Evolutionary conservation across 805 yeast species (phyloP), one percentile per base, ranked within the genome.

Genomic region (Yamadazyma paraphyllophila): DNA sequence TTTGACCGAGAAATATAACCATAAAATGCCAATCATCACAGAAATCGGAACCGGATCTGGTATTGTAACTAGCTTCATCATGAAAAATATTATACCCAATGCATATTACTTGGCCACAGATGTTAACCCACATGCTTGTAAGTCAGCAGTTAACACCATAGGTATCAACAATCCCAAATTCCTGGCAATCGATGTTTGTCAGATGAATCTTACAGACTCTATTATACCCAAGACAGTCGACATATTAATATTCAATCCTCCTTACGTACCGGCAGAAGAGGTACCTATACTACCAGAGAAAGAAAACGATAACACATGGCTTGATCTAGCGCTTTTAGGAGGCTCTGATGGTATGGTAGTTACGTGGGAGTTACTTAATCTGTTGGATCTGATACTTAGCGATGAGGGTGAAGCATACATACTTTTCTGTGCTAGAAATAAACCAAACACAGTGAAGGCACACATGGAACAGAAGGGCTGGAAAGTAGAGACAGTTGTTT

Each of bases 11-110:
- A 52, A 50, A 24, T 63, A 54, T 39, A 15, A 50, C 1, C 42
- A 55, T 16, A 47, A 48, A 14, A 15, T 44, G 2, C 87, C 94
- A 0, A 35, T 88, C 0, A 83, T 88, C 1, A 74, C 84, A 7
- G 99, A 94, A 57, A 74, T 94, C 5, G 99, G 99, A 0, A 78
- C 91, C 2, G 99, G 99, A 0, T 83, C 97, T 1, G 99, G 99
- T 1, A 76, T 94, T 11, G 86, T 92, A 0, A 76, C 95, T 0
- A 77, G 96, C 0, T 94, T 94, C 60, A 56, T 89, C 37, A 82
- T 81, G 50, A 70, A 77, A 48, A 59, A 78, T 45, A 73, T 90
- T 2, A n/a, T 82, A 42, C 62, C 80, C 1, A 48, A 66, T 6
- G 78, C 82, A 0, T 48, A 83, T 0, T 79, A 73, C 50, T 47